Conservation (phyloP, 2,329 filamentous ascomycete species). For the Periglandula ipomoeae region DNA sequence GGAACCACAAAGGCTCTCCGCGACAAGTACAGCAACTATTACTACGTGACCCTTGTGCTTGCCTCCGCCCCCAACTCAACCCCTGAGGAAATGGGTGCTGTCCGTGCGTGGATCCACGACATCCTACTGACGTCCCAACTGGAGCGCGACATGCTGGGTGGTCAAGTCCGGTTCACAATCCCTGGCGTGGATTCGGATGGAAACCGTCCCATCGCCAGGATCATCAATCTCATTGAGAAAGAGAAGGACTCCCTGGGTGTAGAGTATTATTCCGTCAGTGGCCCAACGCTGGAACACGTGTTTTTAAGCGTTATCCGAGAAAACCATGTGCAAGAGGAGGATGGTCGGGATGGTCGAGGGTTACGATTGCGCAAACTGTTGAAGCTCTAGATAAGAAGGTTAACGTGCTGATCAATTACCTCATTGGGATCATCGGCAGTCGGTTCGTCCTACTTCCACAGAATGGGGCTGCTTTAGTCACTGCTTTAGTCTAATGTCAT, state of each 20-base stretch:
- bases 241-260: constrained; percentile 48
- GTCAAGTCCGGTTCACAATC: constrained; percentile 39
- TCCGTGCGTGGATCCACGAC: constrained; percentile 44
- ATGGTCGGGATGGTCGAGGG: background rate
- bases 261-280: constrained; percentile 56
- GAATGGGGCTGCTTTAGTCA: no score
- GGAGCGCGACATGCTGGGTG: constrained; percentile 51
- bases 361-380: background rate
- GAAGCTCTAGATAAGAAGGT: background rate
- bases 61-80: constrained; percentile 46
- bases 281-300: constrained; percentile 60
- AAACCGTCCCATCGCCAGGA: constrained; percentile 15
- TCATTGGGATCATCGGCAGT: no score
- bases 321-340: constrained; percentile 31
- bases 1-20: constrained; percentile 51
- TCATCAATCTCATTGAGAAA: constrained; percentile 42
- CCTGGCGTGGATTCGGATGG: constrained; percentile 8
- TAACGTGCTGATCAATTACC: no score
- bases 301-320: constrained; percentile 60
- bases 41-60: constrained; percentile 55
- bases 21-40: constrained; percentile 50
- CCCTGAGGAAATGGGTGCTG: constrained; percentile 43
- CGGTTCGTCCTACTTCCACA: no score
- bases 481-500: no score
- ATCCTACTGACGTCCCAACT: constrained; percentile 45